These are phyloP conservation scores for Phyllosticta citrichinensis DNA, from an alignment of 2,329 filamentous ascomycete species.

Conservation along the genomic window DNA sequence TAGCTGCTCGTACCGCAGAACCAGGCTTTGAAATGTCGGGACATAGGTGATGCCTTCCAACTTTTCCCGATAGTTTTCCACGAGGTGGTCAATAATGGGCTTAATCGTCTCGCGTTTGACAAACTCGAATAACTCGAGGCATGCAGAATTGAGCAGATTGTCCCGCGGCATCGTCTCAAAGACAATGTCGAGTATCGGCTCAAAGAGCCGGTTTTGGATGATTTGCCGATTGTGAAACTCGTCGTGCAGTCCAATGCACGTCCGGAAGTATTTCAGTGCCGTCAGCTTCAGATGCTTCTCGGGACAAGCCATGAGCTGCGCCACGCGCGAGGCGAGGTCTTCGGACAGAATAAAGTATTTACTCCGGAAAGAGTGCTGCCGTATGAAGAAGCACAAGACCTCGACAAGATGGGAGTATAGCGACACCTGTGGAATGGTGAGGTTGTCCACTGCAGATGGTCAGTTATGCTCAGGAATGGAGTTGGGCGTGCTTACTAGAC, in stretches of 20 bases:
- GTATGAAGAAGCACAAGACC: slow-evolving; percentile 85
- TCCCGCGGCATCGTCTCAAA: slow-evolving; percentile 80
- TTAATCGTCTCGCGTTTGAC: slow-evolving; percentile 57
- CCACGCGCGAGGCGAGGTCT: slow-evolving; percentile 66
- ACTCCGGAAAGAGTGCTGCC: slow-evolving; percentile 76
- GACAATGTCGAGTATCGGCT: slow-evolving; percentile 75
- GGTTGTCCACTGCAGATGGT: slow-evolving; percentile 47
- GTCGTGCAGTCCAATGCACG: slow-evolving; percentile 74
- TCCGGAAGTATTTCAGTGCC: slow-evolving; percentile 87
- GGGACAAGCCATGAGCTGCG: slow-evolving; percentile 68
- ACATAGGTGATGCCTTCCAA: slow-evolving; percentile 70
- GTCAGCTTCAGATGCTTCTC: slow-evolving; percentile 91
- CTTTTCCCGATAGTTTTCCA: slow-evolving; percentile 73
- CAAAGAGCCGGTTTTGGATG: slow-evolving; percentile 69
- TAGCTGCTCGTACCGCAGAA: slow-evolving; percentile 70
- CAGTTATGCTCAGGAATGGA: neutral
- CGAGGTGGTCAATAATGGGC: slow-evolving; percentile 70
- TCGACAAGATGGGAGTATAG: slow-evolving; percentile 87
- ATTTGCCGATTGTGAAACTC: slow-evolving; percentile 85
- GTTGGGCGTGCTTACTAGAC: slow-evolving; percentile 32
- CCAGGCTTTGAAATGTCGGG: slow-evolving; percentile 68
- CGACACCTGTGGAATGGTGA: slow-evolving; percentile 77
- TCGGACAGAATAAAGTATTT: slow-evolving; percentile 81
- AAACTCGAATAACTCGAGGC: slow-evolving; percentile 86
- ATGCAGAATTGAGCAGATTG: slow-evolving; percentile 87